A percentile compares a stretch with the other conserved stretches of the same genome.
phyloP scores from a whole-genome alignment of 177 flowering plant genomes.

The Vitis hybrid region DNA sequence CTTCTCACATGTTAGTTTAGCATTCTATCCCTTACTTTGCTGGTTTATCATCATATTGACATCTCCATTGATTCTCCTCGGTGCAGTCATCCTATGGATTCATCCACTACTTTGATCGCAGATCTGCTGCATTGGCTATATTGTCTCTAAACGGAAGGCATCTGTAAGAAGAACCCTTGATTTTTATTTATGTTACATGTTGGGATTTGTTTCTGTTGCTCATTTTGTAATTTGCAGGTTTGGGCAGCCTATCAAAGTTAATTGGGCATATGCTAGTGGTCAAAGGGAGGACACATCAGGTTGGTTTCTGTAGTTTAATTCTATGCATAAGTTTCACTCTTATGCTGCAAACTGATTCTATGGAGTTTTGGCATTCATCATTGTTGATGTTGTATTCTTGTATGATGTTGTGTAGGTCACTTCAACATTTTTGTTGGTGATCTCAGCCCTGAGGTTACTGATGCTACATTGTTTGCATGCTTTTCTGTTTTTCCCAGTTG shows the following conservation, averaged over 20 bases:
- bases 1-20: neutral
- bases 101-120: conserved; percentile 89
- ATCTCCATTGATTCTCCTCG: conserved; percentile 3
- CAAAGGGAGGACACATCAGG: conserved; percentile 98
- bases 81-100: conserved; percentile 98
- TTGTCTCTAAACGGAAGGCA: conserved; percentile 91
- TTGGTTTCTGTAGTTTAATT: conserved; percentile 16
- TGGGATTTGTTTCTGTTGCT: neutral
- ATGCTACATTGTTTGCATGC: conserved; percentile 84
- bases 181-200: neutral
- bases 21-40: neutral
- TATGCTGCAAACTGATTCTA: neutral
- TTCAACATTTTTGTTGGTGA: conserved; percentile 97
- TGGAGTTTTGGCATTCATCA: neutral
- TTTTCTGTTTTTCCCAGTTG: conserved; percentile 91
- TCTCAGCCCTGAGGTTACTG: conserved; percentile 96
- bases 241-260: conserved; percentile 99
- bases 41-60: neutral
- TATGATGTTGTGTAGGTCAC: conserved; percentile 56
- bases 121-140: conserved; percentile 94
- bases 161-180: conserved; percentile 51
- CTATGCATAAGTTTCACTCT: neutral
- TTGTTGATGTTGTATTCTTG: neutral
- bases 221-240: conserved; percentile 49
- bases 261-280: conserved; percentile 98